Evolutionary conservation across 2,329 filamentous ascomycete genomes (phyloP), one percentile per base, ranked within the genome.

Genomic region (Bimuria novae-zelandiae): DNA sequence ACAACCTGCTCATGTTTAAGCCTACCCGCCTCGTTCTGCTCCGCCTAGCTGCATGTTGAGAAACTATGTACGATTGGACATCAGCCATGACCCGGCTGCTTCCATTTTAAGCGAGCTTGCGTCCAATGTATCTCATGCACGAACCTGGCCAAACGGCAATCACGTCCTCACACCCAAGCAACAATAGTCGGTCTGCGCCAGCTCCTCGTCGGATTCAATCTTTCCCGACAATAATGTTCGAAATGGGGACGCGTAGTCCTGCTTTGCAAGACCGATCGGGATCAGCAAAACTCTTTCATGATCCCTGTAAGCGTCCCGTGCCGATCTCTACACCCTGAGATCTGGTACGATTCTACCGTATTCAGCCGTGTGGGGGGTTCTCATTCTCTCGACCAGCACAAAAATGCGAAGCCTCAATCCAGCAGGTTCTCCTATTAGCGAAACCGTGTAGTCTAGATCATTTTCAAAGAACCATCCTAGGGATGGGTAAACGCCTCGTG

Each of bases 211-310:
- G 7, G 22, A 29, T 8, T n/a, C 25, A 32, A 32, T 27, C 12
- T 3, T 16, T 10, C 30, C 33, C 46, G 33, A 42, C 46, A 49
- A 42, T 40, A 42, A 25, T 36, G 30, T 45, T 55, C 32, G 55
- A 63, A 61, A 51, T 59, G 53, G 46, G 62, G 62, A 62, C 64
- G 64, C 62, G 64, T 65, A 65, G 12, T 47, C 44, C 44, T 37
- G 23, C 44, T 35, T 48, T 41, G 17, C 40, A 41, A 51, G 40
- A 22, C 21, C 21, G 30, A 10, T 7, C 49, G 41, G 50, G 17
- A 35, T 2, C 41, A 41, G 39, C 23, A 29, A 44, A 22, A 30
- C 11, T 22, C 17, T 10, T 33, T 22, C n/a, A 7, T 17, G 2
- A 7, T 27, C 32, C 36, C 47, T 43, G 39, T 32, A 45, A 48